Base-by-base conservation (phyloP, 495 filamentous ascomycete species). In the Penicillium coffeae region DNA sequence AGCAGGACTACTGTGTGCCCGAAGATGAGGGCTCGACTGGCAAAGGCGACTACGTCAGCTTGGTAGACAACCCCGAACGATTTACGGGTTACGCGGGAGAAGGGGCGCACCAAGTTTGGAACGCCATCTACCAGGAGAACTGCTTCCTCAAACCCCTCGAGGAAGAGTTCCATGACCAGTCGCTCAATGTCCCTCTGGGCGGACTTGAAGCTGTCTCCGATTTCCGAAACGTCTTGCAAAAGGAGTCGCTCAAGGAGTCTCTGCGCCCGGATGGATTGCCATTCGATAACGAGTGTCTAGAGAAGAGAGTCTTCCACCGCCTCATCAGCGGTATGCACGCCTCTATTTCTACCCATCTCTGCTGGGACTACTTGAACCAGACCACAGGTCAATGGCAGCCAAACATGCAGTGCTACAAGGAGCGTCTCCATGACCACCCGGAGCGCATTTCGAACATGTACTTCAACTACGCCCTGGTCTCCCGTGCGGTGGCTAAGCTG, bases 241-340 rank as follows among this genome's bases (percentile, higher is more conserved):
- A 84, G 39, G 86, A 86, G 51, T 76, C 79, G 49, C 79, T 85
- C 35, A 30, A 30, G 25, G 25, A 30, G 25, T 76, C 78, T 32
- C 79, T 85, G 36, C 84, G 86, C 45, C 75, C 83, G 48, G 73
- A 84, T 51, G 74, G 78, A 8, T 59, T 91, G 19, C 84, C 90
- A 38, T 65, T 84, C 51, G 90, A 96, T 55, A 91, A 96, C 54
- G 85, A 93, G 56, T 98, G 93, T 59, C 68, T 97, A 34, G 93
- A 98, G 72, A 97, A 98, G 77, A 87, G 94, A 10, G 93, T 96
- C 44, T 98, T 97, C 68, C 89, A 97, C 69, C 81, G 90, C 34
- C 82, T 98, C 27, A 82, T 98, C 43, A 94, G 88, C 33, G 93
- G 93, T 47, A 98, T 98, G 93, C 93, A 98, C 64, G 89, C 92